Conservation (phyloP, 169 alveolate species). For the Plasmodium billcollinsi region DNA sequence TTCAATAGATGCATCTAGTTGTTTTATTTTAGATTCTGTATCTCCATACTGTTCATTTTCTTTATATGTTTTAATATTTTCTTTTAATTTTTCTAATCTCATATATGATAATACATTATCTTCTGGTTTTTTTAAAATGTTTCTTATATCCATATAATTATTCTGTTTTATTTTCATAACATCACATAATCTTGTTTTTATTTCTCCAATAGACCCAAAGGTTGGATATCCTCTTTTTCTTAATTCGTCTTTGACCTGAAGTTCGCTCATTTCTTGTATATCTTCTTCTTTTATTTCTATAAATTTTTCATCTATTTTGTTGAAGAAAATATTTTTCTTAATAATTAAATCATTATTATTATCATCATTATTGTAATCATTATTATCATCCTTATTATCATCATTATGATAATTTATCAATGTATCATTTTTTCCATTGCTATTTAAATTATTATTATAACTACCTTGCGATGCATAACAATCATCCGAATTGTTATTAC, state of each 20-base stretch:
- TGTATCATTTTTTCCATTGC: background rate
- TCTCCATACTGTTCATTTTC: constrained; percentile 41
- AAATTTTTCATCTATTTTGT: constrained; percentile 1
- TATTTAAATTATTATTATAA: background rate
- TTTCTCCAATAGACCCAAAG: constrained; percentile 37
- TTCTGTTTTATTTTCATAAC: constrained; percentile 44
- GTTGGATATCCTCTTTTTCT: constrained; percentile 72
- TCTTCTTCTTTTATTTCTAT: constrained; percentile 37
- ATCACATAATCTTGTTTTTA: constrained; percentile 40
- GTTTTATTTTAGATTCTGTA: constrained; percentile 51
- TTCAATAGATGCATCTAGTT: constrained; percentile 64
- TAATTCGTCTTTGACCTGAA: constrained; percentile 34
- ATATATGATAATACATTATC: constrained; percentile 37
- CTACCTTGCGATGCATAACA: too few species aligned
- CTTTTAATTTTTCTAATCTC: constrained; percentile 27
- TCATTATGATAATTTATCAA: too few species aligned
- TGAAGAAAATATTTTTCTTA: constrained; percentile 8
- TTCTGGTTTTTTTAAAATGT: constrained; percentile 37
- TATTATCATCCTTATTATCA: too few species aligned
- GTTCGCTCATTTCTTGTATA: constrained; percentile 56
- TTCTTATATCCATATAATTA: constrained; percentile 18
- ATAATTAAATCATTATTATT: background rate
- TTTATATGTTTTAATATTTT: constrained; percentile 28
- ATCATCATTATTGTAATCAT: too few species aligned
- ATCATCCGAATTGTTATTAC: too few species aligned